phyloP scores from a whole-genome alignment of 345 rosid genomes.

The Corchorus olitorius region DNA sequence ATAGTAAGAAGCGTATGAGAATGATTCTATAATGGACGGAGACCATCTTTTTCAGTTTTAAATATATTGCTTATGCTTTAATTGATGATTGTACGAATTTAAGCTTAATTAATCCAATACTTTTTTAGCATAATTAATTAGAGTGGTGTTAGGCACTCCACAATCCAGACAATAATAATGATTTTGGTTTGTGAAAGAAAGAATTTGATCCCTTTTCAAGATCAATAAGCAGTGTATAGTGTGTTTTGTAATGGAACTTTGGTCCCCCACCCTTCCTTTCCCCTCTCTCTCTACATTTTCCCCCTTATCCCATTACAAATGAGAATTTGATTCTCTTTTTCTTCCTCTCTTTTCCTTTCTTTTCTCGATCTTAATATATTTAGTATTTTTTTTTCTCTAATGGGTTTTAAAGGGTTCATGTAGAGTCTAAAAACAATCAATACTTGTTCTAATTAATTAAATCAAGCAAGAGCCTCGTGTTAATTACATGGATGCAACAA shows the following conservation, averaged over 20 bases:
- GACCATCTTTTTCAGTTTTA: not conserved
- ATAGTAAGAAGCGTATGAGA: not conserved
- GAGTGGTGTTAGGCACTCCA: constrained; percentile 36
- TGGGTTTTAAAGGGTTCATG: no score
- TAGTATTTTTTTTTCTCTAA: not conserved
- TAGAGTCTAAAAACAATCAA: no score
- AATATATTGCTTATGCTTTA: constrained; percentile 22
- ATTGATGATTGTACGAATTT: constrained; percentile 18
- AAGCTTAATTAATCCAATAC: constrained; percentile 18
- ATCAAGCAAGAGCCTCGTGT: constrained; percentile 1
- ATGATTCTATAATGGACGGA: not conserved
- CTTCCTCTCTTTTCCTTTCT: not conserved
- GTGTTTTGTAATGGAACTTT: constrained; percentile 30
- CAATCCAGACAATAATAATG: constrained; percentile 37
- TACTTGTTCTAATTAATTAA: no score
- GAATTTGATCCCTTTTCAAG: constrained; percentile 42
- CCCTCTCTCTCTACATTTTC: not conserved
- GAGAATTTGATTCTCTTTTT: constrained; percentile 31
- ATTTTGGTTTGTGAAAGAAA: constrained; percentile 30
- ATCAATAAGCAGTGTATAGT: constrained; percentile 17
- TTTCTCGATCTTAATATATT: not conserved
- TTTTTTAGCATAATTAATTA: constrained; percentile 6
- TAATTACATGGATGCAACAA: not conserved
- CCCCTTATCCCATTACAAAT: not conserved
- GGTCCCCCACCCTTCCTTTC: constrained; percentile 34